Evolutionary conservation across 2,329 filamentous ascomycete species (phyloP).

Genomic region (Diaporthe nobilis): DNA sequence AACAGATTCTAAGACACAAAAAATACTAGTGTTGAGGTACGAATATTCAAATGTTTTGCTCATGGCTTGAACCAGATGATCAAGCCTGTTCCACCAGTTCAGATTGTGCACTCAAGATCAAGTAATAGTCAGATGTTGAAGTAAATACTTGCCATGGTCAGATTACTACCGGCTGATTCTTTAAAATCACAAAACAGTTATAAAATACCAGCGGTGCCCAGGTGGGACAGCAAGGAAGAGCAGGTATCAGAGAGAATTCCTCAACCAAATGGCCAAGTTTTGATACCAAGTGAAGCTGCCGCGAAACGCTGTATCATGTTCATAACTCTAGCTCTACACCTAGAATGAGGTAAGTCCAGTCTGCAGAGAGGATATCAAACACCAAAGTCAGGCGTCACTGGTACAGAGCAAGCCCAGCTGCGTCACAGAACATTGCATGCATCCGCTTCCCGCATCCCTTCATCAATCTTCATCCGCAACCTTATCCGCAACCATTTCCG

Average conservation of each 20-base stretch:
- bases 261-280: neutral
- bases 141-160: neutral
- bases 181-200: neutral
- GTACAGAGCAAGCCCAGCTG: neutral
- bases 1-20: too few relatives aligned
- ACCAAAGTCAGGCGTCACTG: neutral
- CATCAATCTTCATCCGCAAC: conserved; percentile 65
- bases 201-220: neutral
- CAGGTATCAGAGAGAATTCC: neutral
- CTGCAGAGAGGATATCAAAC: neutral
- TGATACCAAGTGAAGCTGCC: neutral
- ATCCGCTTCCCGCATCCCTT: too few relatives aligned
- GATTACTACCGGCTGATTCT: neutral
- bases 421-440: neutral
- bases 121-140: neutral
- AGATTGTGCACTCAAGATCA: neutral
- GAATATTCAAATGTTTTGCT: too few relatives aligned
- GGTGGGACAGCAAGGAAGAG: neutral
- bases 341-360: neutral
- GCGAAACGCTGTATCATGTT: neutral
- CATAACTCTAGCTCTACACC: neutral
- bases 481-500: conserved; percentile 66
- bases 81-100: neutral
- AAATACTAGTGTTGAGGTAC: too few relatives aligned
- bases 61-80: neutral